Evolutionary conservation across 345 rosid species (phyloP).

Genomic region (Isatis tinctoria): DNA sequence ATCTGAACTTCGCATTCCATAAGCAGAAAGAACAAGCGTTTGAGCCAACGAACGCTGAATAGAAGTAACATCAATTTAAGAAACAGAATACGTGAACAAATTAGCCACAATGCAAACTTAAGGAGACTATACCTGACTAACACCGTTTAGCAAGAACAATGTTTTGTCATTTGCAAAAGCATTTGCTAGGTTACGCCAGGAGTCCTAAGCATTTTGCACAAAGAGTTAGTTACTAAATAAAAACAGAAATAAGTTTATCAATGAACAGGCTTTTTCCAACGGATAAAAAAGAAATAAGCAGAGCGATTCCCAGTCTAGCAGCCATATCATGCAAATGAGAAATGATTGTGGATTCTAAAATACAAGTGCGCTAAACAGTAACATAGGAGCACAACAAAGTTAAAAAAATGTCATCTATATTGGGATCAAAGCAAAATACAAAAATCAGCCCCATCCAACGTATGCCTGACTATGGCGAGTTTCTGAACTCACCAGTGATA

Average conservation of each 20-base stretch:
- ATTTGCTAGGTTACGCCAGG: slow-evolving; percentile 85
- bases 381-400: not conserved
- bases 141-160: slow-evolving; percentile 67
- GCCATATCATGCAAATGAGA: not conserved
- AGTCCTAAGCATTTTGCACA: slow-evolving; percentile 50
- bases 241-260: not conserved
- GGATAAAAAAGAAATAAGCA: not conserved
- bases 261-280: not conserved
- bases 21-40: slow-evolving; percentile 89
- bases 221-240: slow-evolving; percentile 3
- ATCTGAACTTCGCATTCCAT: slow-evolving; percentile 70
- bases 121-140: slow-evolving; percentile 68
- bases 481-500: slow-evolving; percentile 66
- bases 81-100: not conserved
- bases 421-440: slow-evolving; percentile 11
- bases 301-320: not conserved
- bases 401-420: not conserved
- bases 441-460: not conserved
- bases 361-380: not conserved
- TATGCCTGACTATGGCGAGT: slow-evolving; percentile 7
- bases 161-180: slow-evolving; percentile 79
- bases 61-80: slow-evolving; percentile 23
- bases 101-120: slow-evolving; percentile 3
- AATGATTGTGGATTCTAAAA: not conserved
- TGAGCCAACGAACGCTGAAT: slow-evolving; percentile 89